These are phyloP conservation scores for Yarrowia keelungensis DNA, from an alignment of 805 yeast genomes.

Conservation along the genomic window DNA sequence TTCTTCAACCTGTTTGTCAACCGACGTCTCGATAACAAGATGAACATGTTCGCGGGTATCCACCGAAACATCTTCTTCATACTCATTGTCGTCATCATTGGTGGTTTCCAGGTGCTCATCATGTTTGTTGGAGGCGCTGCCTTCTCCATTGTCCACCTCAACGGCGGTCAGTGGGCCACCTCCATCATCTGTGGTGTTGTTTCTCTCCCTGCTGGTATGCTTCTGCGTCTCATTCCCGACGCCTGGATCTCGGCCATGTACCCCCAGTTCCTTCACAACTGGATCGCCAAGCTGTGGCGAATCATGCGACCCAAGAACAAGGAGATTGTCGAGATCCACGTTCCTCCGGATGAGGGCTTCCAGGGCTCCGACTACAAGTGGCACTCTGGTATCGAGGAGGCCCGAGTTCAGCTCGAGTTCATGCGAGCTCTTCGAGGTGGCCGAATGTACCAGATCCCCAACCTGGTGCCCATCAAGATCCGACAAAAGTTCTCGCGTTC, in stretches of 20 bases:
- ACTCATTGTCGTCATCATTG: slow-evolving; percentile 73
- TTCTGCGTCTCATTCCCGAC: slow-evolving; percentile 86
- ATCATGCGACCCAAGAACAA: slow-evolving; percentile 20
- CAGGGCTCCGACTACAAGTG: slow-evolving; percentile 47
- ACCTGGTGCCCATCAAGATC: slow-evolving; percentile 40
- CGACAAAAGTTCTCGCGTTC: slow-evolving; percentile 41
- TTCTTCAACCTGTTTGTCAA: slow-evolving; percentile 91
- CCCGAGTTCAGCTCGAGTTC: slow-evolving; percentile 51
- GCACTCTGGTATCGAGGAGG: slow-evolving; percentile 53
- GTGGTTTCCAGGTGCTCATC: slow-evolving; percentile 82
- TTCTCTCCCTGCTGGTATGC: slow-evolving; percentile 78
- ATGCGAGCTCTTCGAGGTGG: slow-evolving; percentile 53
- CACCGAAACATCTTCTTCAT: slow-evolving; percentile 84
- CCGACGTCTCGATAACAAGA: slow-evolving; percentile 82
- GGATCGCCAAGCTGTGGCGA: slow-evolving; percentile 40
- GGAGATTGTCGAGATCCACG: slow-evolving; percentile 18
- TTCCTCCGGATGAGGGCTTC: slow-evolving; percentile 15
- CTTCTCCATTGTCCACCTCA: slow-evolving; percentile 78
- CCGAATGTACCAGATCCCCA: slow-evolving; percentile 46
- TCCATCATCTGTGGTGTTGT: slow-evolving; percentile 81
- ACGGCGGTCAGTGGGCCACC: slow-evolving; percentile 88
- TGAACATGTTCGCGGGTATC: slow-evolving; percentile 84
- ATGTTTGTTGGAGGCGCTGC: slow-evolving; percentile 99
- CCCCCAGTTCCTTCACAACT: slow-evolving; percentile 40
- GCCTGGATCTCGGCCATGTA: slow-evolving; percentile 48